Evolutionary conservation across 225 moss, liverwort and hornwort genomes (phyloP).

Genomic region (Pseudisothecium myosuroides): DNA sequence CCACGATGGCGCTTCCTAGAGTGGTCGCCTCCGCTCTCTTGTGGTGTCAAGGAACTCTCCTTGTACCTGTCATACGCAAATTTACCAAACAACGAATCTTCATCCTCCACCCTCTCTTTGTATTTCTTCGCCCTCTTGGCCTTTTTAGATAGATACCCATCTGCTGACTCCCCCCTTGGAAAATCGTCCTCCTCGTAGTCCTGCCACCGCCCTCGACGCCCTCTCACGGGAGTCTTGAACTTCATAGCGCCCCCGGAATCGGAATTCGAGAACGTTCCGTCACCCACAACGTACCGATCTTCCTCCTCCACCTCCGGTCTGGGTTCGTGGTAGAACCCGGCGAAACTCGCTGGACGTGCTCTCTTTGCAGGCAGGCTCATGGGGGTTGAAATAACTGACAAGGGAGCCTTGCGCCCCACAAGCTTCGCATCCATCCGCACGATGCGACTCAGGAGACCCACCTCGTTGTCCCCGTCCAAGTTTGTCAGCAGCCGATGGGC

Average conservation of each 20-base stretch:
- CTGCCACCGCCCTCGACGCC: slow-evolving; percentile 56
- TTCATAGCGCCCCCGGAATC: slow-evolving; percentile 12
- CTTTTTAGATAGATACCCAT: slow-evolving; percentile 25
- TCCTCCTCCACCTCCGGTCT: slow-evolving; percentile 6
- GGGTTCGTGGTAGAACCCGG: slow-evolving; percentile 17
- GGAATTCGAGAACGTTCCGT: slow-evolving; percentile 44
- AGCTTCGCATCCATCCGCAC: slow-evolving; percentile 80
- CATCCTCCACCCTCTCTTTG: slow-evolving; percentile 13
- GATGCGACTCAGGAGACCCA: slow-evolving; percentile 74
- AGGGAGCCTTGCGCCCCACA: slow-evolving; percentile 41
- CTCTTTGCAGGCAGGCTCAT: slow-evolving; percentile 17
- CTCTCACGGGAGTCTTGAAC: slow-evolving; percentile 3
- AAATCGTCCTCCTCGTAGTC: slow-evolving; percentile 66
- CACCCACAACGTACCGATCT: slow-evolving; percentile 25
- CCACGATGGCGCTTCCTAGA: slow-evolving; percentile 25
- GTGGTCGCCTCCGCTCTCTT: background rate
- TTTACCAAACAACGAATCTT: background rate
- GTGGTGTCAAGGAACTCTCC: background rate
- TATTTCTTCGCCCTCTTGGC: slow-evolving; percentile 26
- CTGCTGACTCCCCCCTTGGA: slow-evolving; percentile 46
- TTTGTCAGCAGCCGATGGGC: slow-evolving; percentile 79
- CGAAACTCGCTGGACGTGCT: slow-evolving; percentile 18
- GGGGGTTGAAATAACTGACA: background rate
- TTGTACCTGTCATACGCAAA: background rate
- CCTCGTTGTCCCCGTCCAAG: slow-evolving; percentile 53